phyloP scores from a whole-genome alignment of 208 protist genomes.

The Herpetomonas muscarum region DNA sequence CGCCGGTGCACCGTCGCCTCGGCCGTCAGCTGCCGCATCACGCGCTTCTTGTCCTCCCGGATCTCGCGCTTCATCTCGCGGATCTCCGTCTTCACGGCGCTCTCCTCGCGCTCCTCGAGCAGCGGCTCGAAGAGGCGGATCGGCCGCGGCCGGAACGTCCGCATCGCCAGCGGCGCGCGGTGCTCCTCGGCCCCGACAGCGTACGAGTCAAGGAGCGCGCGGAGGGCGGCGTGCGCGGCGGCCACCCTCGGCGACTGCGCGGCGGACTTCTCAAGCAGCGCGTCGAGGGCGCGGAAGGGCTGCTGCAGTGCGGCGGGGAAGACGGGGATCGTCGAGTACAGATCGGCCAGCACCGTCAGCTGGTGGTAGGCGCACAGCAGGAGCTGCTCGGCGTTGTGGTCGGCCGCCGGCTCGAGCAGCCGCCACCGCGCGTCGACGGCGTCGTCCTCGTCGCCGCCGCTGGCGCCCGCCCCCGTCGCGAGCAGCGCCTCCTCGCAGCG shows the following conservation, averaged over 20 bases:
- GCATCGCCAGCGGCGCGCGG: conserved; percentile 80
- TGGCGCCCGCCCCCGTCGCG: background rate
- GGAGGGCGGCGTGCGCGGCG: conserved; percentile 42
- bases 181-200: conserved; percentile 19
- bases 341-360: conserved; percentile 39
- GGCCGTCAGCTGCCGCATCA: conserved; percentile 74
- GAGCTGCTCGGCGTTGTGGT: conserved; percentile 22
- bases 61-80: conserved; percentile 63
- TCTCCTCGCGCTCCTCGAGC: conserved; percentile 45
- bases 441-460: conserved; percentile 1
- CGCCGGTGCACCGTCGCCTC: conserved; percentile 79
- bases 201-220: conserved; percentile 19
- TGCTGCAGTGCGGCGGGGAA: conserved; percentile 46
- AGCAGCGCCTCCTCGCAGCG: conserved; percentile 36
- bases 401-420: conserved; percentile 31
- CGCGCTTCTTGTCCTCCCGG: conserved; percentile 82
- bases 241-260: conserved; percentile 33
- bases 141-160: conserved; percentile 75
- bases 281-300: conserved; percentile 42
- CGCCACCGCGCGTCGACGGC: conserved; percentile 14
- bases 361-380: conserved; percentile 65
- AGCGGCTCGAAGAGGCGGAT: conserved; percentile 83
- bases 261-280: conserved; percentile 16
- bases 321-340: conserved; percentile 38
- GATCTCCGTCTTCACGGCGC: conserved; percentile 61